Evolutionary conservation across 768 basidiomycete genomes (phyloP).

Genomic region (Suillus luteus): DNA sequence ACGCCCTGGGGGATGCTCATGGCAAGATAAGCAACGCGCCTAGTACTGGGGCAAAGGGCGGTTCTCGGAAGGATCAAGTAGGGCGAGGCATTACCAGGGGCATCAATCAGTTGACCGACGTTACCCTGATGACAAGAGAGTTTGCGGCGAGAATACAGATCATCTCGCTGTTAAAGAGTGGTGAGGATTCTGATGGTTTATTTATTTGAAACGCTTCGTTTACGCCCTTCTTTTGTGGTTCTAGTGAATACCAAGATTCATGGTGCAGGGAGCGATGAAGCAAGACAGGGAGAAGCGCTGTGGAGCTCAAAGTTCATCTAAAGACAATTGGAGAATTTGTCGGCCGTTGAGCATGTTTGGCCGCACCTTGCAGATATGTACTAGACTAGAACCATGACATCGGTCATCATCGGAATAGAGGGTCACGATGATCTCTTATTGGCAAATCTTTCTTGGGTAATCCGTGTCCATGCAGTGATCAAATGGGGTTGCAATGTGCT

Average conservation of each 20-base stretch:
- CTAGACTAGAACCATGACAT: not conserved
- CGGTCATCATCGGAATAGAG: not conserved
- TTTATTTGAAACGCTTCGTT: constrained; percentile 1
- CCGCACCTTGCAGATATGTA: not conserved
- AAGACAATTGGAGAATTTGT: constrained; percentile 8
- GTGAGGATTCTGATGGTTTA: constrained; percentile 32
- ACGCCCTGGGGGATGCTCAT: constrained; percentile 47
- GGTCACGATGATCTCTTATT: not conserved
- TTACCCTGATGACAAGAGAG: constrained; percentile 52
- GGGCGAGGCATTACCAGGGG: constrained; percentile 54
- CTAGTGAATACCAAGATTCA: constrained; percentile 51
- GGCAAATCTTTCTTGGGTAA: not conserved
- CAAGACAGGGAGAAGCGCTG: constrained; percentile 50
- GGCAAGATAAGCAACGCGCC: constrained; percentile 28
- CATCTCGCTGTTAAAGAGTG: constrained; percentile 52
- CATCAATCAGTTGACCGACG: constrained; percentile 51
- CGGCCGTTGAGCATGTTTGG: not conserved
- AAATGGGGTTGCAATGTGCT: constrained; percentile 3
- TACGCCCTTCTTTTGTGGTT: constrained; percentile 9
- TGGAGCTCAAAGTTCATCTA: constrained; percentile 56
- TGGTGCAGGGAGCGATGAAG: constrained; percentile 49
- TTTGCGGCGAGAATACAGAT: constrained; percentile 57
- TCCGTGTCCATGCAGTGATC: not conserved
- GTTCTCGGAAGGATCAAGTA: constrained; percentile 41
- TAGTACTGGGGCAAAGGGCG: constrained; percentile 14